Percentiles rank a stretch among this genome's conserved stretches.
Evolutionary conservation across 495 filamentous ascomycete genomes (phyloP).

Genomic region (Glonium stellatum): DNA sequence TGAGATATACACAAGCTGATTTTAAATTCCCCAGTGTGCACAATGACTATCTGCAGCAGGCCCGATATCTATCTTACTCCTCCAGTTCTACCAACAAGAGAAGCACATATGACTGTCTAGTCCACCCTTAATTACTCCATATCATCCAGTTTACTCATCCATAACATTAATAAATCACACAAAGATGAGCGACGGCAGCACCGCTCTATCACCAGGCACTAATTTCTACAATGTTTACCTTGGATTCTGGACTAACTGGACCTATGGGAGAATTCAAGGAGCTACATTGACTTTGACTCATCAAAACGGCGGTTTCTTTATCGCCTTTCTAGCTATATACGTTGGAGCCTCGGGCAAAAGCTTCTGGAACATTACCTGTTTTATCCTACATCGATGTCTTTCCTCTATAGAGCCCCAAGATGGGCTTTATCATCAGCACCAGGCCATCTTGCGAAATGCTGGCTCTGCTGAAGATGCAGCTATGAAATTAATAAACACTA

Average conservation of each 20-base stretch:
- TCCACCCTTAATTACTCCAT: no score
- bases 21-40: no score
- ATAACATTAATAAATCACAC: no score
- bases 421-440: slow-evolving; percentile 32
- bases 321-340: slow-evolving; percentile 39
- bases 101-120: no score
- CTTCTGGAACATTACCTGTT: slow-evolving; percentile 39
- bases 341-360: slow-evolving; percentile 34
- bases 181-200: no score
- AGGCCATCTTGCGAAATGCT: slow-evolving; percentile 37
- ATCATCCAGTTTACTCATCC: no score
- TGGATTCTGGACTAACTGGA: slow-evolving; percentile 44
- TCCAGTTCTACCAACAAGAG: no score
- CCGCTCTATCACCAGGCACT: no score
- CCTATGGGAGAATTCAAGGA: slow-evolving; percentile 33
- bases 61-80: no score
- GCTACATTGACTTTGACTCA: slow-evolving; percentile 39
- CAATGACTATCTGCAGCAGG: no score
- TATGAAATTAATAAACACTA: slow-evolving; percentile 27
- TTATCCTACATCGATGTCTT: slow-evolving; percentile 34
- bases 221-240: slow-evolving; percentile 17
- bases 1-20: no score
- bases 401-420: slow-evolving; percentile 14
- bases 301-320: slow-evolving; percentile 35
- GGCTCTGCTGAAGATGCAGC: slow-evolving; percentile 27